These are phyloP conservation scores for Globisporangium perplexum DNA, from an alignment of 352 stramenopile species.

Conservation along the genomic window DNA sequence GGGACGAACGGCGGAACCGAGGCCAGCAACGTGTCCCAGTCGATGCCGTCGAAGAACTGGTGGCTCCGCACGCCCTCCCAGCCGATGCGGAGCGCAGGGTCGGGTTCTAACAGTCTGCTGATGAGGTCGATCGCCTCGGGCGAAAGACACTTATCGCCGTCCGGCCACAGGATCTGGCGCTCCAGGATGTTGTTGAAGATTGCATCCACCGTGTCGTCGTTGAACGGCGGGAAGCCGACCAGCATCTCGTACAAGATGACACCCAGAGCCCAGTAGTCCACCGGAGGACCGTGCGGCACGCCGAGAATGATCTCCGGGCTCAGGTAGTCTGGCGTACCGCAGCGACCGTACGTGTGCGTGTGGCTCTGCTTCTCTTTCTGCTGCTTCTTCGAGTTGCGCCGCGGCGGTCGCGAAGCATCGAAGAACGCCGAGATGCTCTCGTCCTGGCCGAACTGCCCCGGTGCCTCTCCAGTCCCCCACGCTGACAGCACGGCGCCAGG, in stretches of 20 bases:
- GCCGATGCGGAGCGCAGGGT: conserved; percentile 54
- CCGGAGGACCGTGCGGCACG: conserved; percentile 57
- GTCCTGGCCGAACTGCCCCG: conserved; percentile 17
- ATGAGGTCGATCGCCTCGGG: conserved; percentile 79
- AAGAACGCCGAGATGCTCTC: conserved; percentile 19
- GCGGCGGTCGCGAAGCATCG: conserved; percentile 10
- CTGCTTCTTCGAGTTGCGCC: conserved; percentile 15
- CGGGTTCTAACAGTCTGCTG: conserved; percentile 62
- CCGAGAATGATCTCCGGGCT: conserved; percentile 86
- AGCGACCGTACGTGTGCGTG: conserved; percentile 59
- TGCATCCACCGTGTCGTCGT: conserved; percentile 82
- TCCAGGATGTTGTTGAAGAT: conserved; percentile 87
- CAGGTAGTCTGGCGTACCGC: conserved; percentile 86
- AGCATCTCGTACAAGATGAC: conserved; percentile 91
- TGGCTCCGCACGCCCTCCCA: conserved; percentile 66
- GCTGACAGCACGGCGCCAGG: background rate
- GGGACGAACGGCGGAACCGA: conserved; percentile 82
- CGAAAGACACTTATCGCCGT: conserved; percentile 86
- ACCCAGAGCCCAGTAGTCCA: conserved; percentile 89
- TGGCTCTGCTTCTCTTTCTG: conserved; percentile 51
- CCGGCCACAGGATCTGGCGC: conserved; percentile 80
- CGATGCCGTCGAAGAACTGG: conserved; percentile 68
- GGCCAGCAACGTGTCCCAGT: conserved; percentile 80
- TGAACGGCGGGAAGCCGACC: conserved; percentile 85
- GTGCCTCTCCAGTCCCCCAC: conserved; percentile 2